A percentile compares a stretch with the other conserved stretches of the same genome.
phyloP scores from a whole-genome alignment of 78 protist species.

The Monosiga brevicollis region DNA sequence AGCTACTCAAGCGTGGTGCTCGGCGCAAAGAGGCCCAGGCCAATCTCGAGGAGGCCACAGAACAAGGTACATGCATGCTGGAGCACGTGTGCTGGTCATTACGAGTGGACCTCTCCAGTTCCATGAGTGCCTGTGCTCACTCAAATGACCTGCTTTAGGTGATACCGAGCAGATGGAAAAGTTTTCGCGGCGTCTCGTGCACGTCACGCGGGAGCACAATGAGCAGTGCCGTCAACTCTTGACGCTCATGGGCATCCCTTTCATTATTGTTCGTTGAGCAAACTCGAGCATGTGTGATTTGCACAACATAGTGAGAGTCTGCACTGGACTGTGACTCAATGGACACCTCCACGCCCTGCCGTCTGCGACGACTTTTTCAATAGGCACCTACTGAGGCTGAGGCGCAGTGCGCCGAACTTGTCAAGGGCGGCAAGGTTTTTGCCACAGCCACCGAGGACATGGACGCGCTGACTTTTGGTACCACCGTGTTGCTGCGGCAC shows the following conservation, averaged over 20 bases:
- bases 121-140: too few relatives aligned
- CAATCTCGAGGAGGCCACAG: not conserved
- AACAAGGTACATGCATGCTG: not conserved
- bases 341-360: too few relatives aligned
- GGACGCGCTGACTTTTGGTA: conserved; percentile 95
- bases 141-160: too few relatives aligned
- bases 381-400: conserved; percentile 97
- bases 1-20: not conserved
- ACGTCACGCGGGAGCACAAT: conserved; percentile 71
- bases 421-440: conserved; percentile 51
- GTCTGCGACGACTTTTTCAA: too few relatives aligned
- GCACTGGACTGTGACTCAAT: too few relatives aligned
- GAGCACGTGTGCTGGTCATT: not conserved
- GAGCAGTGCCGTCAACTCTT: conserved; percentile 84
- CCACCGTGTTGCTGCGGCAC: conserved; percentile 56
- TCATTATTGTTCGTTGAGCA: not conserved
- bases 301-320: too few relatives aligned
- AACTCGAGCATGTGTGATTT: not conserved
- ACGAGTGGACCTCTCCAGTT: not conserved
- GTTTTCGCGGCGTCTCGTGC: conserved; percentile 31
- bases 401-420: conserved; percentile 93
- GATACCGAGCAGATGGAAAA: conserved; percentile 77
- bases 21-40: not conserved
- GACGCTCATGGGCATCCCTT: conserved; percentile 94
- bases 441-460: conserved; percentile 94